Conservation (phyloP, 2,329 filamentous ascomycete genomes). For the Alternaria burnsii region DNA sequence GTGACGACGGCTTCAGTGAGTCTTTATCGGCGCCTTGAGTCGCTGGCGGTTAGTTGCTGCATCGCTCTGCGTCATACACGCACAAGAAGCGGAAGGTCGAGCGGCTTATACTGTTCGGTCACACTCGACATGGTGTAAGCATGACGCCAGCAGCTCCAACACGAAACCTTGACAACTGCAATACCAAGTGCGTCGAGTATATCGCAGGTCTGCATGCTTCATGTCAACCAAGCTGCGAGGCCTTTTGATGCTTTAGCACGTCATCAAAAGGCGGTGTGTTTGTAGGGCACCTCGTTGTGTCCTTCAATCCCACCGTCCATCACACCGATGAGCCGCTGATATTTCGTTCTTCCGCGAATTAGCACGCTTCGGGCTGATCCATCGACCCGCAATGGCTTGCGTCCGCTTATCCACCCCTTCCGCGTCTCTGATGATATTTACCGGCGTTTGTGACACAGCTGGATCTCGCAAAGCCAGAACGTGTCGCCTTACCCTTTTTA, state of each 20-base stretch:
- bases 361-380: slow-evolving; percentile 20
- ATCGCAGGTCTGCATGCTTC: neutral
- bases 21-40: slow-evolving; percentile 24
- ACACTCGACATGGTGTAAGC: slow-evolving; percentile 15
- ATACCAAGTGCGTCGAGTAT: neutral
- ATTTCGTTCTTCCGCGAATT: slow-evolving; percentile 25
- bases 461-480: slow-evolving; percentile 8
- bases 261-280: slow-evolving; percentile 24
- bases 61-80: slow-evolving; percentile 29
- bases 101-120: slow-evolving; percentile 7
- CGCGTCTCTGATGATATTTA: slow-evolving; percentile 14
- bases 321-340: slow-evolving; percentile 26
- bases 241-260: neutral
- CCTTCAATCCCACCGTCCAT: slow-evolving; percentile 18
- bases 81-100: slow-evolving; percentile 20
- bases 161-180: slow-evolving; percentile 5
- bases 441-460: slow-evolving; percentile 22
- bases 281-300: slow-evolving; percentile 10
- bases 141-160: slow-evolving; percentile 19
- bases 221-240: neutral
- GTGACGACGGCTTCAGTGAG: slow-evolving; percentile 22
- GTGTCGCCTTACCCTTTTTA: slow-evolving; percentile 2
- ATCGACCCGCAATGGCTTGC: slow-evolving; percentile 26
- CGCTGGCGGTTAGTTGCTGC: slow-evolving; percentile 30
- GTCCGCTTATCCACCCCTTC: slow-evolving; percentile 26